Percentiles rank a stretch among this genome's conserved stretches.
Evolutionary conservation across 768 basidiomycete genomes (phyloP).

Genomic region (Tricholoma matsutake): DNA sequence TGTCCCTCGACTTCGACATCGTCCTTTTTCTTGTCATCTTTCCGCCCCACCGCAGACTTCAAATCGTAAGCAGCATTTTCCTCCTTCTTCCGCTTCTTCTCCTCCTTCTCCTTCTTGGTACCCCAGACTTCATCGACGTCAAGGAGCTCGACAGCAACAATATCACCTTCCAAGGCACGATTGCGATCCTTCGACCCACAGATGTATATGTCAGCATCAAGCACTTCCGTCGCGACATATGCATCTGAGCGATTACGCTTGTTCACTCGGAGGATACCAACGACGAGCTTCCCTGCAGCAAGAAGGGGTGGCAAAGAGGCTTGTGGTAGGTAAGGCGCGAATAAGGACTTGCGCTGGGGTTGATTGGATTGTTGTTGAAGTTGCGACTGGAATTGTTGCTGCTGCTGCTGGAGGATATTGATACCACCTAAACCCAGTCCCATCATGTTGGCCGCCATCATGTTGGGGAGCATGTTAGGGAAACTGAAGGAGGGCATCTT

Average conservation of each 20-base stretch:
- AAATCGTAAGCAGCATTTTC: slow-evolving; percentile 95
- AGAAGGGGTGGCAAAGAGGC: slow-evolving; percentile 95
- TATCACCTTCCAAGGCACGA: slow-evolving; percentile 96
- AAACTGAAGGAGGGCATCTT: slow-evolving; percentile 98
- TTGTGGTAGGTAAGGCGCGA: slow-evolving; percentile 97
- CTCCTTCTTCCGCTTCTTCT: slow-evolving; percentile 99
- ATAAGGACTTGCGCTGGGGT: slow-evolving; percentile 96
- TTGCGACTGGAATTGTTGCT: slow-evolving; percentile 93
- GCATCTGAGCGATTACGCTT: slow-evolving; percentile 98
- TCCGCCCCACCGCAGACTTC: slow-evolving; percentile 69
- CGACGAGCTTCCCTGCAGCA: slow-evolving; percentile 95
- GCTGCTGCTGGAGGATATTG: slow-evolving; percentile 88
- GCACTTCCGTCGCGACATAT: slow-evolving; percentile 95
- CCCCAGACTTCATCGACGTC: slow-evolving; percentile 99
- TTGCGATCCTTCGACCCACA: slow-evolving; percentile 99
- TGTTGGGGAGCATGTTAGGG: slow-evolving; percentile 96
- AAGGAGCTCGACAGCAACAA: slow-evolving; percentile 95
- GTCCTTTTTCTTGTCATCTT: slow-evolving; percentile 99
- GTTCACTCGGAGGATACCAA: slow-evolving; percentile 95
- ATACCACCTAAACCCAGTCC: slow-evolving; percentile 79
- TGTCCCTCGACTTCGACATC: slow-evolving; percentile 99
- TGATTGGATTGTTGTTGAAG: slow-evolving; percentile 89
- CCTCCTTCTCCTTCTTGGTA: slow-evolving; percentile 99
- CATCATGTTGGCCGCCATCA: slow-evolving; percentile 98
- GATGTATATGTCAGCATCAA: slow-evolving; percentile 99